Evolutionary conservation across 768 basidiomycete genomes (phyloP), one percentile per base, ranked within the genome.

Genomic region (Rhodotorula babjevae): DNA sequence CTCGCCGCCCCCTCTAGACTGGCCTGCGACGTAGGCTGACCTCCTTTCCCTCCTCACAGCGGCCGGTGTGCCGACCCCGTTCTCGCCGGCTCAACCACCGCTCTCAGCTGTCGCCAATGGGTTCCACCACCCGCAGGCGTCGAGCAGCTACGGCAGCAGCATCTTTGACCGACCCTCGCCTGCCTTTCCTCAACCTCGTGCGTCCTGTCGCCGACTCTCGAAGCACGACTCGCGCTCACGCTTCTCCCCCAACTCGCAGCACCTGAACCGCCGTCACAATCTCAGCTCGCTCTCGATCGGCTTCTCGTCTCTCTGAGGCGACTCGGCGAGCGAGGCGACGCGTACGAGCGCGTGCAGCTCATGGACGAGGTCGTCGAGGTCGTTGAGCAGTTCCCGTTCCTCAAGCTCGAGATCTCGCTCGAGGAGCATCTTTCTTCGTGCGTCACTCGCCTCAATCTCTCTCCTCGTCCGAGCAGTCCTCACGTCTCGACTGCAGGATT

Each of bases 371-470:
- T 94, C 9, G 87, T 88, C 36, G 83, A 82, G 53, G 84, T 89
- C 31, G 81, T 94, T 3, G 88, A 88, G 76, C 85, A 87, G 33
- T 88, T 88, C 76, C 79, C 90, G 57, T 86, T 90, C 23, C 88
- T 96, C 31, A 85, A 88, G 62, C 91, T 89, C 77, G 89, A 93
- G 77, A 77, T 93, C 33, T 85, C 87, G 61, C 81, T 90, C 14
- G 81, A 83, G 0, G 89, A 93, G 55, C 81, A 93, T 29, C 82
- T 92, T n/a, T 83, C 87, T 77, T 87, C 86, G 93, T 95, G 77
- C 79, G 92, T 73, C 53, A 55, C 56, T 16, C 47, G 49, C 60
- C 42, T 27, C 44, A 12, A 15, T 18, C 12, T 7, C 14, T 21
- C 55, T 25, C 10, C 23, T 33, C 31, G 55, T 0, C 2, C 16